phyloP scores from a whole-genome alignment of 306 rosid genomes.

The Trifolium dubium region DNA sequence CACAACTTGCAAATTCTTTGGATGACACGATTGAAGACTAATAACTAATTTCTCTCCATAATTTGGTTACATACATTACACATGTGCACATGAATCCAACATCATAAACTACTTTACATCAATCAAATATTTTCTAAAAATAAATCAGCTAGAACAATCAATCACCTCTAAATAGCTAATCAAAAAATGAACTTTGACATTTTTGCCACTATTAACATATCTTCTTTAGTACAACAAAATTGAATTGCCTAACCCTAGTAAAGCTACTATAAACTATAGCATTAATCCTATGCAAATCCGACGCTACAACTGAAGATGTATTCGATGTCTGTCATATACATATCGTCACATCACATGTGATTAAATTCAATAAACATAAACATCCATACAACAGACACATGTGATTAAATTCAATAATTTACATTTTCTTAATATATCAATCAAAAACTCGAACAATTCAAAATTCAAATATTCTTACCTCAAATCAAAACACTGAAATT shows the following conservation, averaged over 20 bases:
- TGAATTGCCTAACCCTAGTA: background rate
- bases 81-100: slow-evolving; percentile 1
- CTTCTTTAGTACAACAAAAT: background rate
- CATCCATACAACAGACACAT: background rate
- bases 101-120: background rate
- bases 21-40: background rate
- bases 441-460: background rate
- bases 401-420: background rate
- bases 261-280: background rate
- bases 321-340: no score
- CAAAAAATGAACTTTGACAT: background rate
- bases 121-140: background rate
- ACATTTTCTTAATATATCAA: background rate
- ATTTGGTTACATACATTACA: background rate
- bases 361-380: background rate
- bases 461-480: slow-evolving; percentile 43
- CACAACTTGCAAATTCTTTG: slow-evolving; percentile 11
- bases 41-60: background rate
- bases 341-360: no score
- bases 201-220: background rate
- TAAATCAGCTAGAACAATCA: slow-evolving; percentile 1
- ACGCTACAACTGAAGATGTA: background rate
- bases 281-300: background rate
- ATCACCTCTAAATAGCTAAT: background rate
- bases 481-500: slow-evolving; percentile 33